phyloP scores from a whole-genome alignment of 164 flowering plant genomes.

The Houttuynia cordata region DNA sequence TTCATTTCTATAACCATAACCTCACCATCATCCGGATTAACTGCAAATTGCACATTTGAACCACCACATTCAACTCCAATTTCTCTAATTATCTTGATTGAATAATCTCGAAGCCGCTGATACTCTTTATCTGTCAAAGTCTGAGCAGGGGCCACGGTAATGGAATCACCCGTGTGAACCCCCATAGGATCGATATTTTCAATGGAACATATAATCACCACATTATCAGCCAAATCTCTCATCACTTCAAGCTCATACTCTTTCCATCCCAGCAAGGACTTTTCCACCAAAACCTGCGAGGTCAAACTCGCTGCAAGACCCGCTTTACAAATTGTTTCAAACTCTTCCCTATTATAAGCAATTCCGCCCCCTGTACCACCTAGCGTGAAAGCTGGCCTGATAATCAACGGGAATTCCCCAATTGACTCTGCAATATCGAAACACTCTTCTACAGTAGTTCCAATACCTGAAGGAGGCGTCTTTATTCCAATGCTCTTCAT shows the following conservation, averaged over 20 bases:
- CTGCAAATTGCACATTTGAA: constrained; percentile 96
- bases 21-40: constrained; percentile 84
- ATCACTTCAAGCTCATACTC: constrained; percentile 96
- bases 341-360: constrained; percentile 89
- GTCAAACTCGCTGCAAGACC: constrained; percentile 91
- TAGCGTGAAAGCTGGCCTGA: constrained; percentile 80
- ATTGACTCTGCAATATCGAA: constrained; percentile 51
- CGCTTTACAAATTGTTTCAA: constrained; percentile 80
- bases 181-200: constrained; percentile 98
- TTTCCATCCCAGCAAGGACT: constrained; percentile 95
- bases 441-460: constrained; percentile 74
- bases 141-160: constrained; percentile 96
- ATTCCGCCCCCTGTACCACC: constrained; percentile 97
- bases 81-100: constrained; percentile 83
- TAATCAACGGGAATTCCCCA: constrained; percentile 85
- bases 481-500: constrained; percentile 81
- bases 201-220: constrained; percentile 89
- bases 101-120: constrained; percentile 84
- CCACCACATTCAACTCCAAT: constrained; percentile 99
- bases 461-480: constrained; percentile 90
- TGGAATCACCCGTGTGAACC: constrained; percentile 90
- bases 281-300: constrained; percentile 88
- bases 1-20: constrained; percentile 99
- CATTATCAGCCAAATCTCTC: constrained; percentile 97
- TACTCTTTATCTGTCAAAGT: constrained; percentile 93